Conservation (phyloP, 305 asterid species). For the Solanum hybrid region DNA sequence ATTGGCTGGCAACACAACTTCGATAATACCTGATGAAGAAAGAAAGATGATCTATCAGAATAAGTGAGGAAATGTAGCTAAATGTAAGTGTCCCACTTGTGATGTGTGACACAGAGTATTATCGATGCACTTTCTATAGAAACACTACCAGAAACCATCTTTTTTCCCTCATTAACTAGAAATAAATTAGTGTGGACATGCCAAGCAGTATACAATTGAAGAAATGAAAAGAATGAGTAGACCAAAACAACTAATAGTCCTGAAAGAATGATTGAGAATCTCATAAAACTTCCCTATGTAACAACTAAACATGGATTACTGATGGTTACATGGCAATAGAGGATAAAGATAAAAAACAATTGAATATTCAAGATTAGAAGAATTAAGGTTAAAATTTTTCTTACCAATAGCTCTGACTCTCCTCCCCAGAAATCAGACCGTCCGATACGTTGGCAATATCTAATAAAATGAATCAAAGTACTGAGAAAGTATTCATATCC, state of each 20-base stretch:
- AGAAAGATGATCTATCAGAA: background rate
- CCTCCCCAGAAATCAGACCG: slow-evolving; percentile 98
- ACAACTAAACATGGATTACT: background rate
- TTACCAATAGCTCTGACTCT: slow-evolving; percentile 89
- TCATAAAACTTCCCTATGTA: background rate
- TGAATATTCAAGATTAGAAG: background rate
- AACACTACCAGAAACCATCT: background rate
- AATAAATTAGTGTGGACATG: background rate
- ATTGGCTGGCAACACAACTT: slow-evolving; percentile 83
- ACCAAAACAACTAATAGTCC: background rate
- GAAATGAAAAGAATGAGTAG: background rate
- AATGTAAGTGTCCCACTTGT: background rate
- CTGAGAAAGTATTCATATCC: slow-evolving; percentile 4
- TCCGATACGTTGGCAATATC: slow-evolving; percentile 83
- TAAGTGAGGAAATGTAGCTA: background rate
- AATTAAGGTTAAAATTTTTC: slow-evolving; percentile 13
- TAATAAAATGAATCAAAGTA: slow-evolving; percentile 25
- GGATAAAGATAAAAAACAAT: background rate
- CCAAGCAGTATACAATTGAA: background rate
- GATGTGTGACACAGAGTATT: background rate
- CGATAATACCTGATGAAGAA: slow-evolving; percentile 56
- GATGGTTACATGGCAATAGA: background rate
- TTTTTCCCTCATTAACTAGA: background rate
- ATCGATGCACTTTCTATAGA: background rate
- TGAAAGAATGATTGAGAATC: background rate